These are phyloP conservation scores for Tuber brumale DNA, from an alignment of 495 filamentous ascomycete species.

Conservation along the genomic window DNA sequence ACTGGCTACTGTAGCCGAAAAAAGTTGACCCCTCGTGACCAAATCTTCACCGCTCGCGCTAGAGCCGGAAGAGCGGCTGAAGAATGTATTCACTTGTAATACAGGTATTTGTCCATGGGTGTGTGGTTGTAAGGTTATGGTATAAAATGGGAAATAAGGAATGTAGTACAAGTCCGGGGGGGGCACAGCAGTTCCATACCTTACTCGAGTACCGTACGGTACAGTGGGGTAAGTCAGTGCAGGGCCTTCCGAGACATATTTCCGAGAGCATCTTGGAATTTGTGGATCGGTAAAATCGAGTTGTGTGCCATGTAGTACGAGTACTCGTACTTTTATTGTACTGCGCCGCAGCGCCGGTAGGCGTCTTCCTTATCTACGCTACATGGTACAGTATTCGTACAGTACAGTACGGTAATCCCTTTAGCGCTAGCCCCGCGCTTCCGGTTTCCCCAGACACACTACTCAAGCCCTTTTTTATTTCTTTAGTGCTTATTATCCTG, in stretches of 20 bases:
- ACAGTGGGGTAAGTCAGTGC: too few relatives aligned
- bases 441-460: too few relatives aligned
- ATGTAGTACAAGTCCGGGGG: background rate
- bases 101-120: background rate
- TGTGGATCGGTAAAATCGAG: background rate
- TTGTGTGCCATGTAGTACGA: background rate
- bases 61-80: background rate
- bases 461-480: too few relatives aligned
- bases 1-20: background rate
- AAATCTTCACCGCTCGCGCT: background rate
- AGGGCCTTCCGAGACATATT: background rate
- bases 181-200: background rate
- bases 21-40: background rate
- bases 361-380: too few relatives aligned
- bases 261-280: background rate
- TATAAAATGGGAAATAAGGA: background rate
- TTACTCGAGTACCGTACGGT: too few relatives aligned
- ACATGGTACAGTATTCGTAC: too few relatives aligned
- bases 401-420: background rate
- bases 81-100: too few relatives aligned
- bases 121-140: background rate
- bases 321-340: too few relatives aligned
- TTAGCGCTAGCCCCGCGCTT: background rate
- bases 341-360: background rate
- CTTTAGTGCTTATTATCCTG: too few relatives aligned